Base-by-base conservation (phyloP, 2,329 filamentous ascomycete species). In the Pseudocercospora crystallina region DNA sequence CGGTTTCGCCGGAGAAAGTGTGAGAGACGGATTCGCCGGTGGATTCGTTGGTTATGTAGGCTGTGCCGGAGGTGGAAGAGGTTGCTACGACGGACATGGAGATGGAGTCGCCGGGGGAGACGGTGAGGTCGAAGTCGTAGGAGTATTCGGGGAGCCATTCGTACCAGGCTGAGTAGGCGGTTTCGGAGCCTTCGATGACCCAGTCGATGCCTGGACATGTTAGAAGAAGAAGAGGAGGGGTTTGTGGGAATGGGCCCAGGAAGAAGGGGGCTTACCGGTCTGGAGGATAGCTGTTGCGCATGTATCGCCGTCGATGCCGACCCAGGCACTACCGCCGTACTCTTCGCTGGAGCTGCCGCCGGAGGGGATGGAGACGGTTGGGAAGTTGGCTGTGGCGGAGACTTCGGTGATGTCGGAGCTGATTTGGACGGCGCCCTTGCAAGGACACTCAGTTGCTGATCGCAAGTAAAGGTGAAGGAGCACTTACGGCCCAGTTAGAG, bases 241-340 rank as follows among this genome's bases (percentile, higher is more conserved):
- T 20, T 10, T 15, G 29, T n/a, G 20, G n/a, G n/a, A 17, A 20
- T 30, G 13, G 10, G 29, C n/a, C n/a, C n/a, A n/a, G n/a, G n/a
- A n/a, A n/a, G n/a, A n/a, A 7, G 20, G 7, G 7, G 7, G 20
- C 20, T 26, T 26, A 30, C 38, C 46, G 5, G 79, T 77, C 10
- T 47, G 39, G 2, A 48, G 26, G n/a, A 49, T 46, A 10, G 37
- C 2, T 69, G 58, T 26, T 13, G 62, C 63, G 65, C 79, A 83
- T 5, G 78, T 80, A 58, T 82, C 78, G 10, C 81, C 81, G 52
- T 84, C 81, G 49, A 84, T 83, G 17, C 81, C 81, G 8, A 84
- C 80, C 81, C 80, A 83, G 9, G 78, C 79, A 2, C 77, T 76
- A 15, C 75, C 76, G 40, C 75, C 74, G 58, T 78, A 75, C 14